These are phyloP conservation scores for Helianthus tuberosus DNA, from an alignment of 129 eudicot species.

Conservation along the genomic window DNA sequence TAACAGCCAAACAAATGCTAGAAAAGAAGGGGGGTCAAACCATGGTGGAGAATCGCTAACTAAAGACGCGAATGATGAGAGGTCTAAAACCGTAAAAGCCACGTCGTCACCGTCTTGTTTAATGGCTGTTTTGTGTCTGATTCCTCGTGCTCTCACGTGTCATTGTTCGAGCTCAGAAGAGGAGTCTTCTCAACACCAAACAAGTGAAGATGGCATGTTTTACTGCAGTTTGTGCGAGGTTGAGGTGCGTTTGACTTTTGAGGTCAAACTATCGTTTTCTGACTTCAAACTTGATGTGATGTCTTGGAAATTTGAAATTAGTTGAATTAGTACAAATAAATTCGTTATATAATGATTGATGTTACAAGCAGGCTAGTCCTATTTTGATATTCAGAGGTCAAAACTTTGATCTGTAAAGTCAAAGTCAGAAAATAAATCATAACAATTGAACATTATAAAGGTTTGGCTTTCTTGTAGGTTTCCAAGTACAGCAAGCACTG, in stretches of 20 bases:
- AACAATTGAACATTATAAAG: background rate
- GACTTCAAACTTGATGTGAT: background rate
- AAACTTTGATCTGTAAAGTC: conserved; percentile 18
- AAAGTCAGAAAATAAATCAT: background rate
- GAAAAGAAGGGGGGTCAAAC: conserved; percentile 49
- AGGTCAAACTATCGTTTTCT: conserved; percentile 10
- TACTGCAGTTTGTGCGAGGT: conserved; percentile 95
- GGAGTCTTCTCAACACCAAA: conserved; percentile 59
- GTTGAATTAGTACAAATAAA: background rate
- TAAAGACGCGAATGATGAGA: conserved; percentile 36
- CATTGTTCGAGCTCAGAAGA: conserved; percentile 49
- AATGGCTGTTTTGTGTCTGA: conserved; percentile 38
- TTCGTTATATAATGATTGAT: background rate
- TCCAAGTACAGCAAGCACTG: conserved; percentile 98
- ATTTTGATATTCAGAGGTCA: background rate
- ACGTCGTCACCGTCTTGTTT: conserved; percentile 29
- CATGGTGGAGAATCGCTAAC: conserved; percentile 36
- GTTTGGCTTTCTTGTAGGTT: conserved; percentile 57
- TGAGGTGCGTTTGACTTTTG: conserved; percentile 61
- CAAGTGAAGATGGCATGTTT: conserved; percentile 97
- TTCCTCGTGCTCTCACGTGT: conserved; percentile 68
- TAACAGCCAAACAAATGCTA: conserved; percentile 34
- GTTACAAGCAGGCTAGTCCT: background rate
- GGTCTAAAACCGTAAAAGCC: conserved; percentile 37
- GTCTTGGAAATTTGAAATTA: conserved; percentile 3